phyloP scores from a whole-genome alignment of 1,284 basidiomycete species.

The Inonotus hispidus region DNA sequence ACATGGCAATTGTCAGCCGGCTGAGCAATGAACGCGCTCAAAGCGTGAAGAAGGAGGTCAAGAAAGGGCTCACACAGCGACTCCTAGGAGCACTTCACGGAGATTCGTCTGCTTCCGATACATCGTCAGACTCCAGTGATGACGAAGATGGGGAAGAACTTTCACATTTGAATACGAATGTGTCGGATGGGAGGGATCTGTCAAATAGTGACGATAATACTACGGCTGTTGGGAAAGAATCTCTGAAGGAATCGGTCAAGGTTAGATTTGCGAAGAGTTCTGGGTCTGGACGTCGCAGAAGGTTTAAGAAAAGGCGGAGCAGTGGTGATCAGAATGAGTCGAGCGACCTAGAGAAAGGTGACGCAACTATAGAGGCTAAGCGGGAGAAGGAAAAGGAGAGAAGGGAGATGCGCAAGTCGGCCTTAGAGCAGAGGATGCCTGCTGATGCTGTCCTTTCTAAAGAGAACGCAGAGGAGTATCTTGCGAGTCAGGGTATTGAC shows the following conservation, averaged over 20 bases:
- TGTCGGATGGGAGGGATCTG: not conserved
- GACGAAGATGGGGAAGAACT: constrained; percentile 33
- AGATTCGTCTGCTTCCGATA: constrained; percentile 36
- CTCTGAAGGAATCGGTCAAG: constrained; percentile 2
- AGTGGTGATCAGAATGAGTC: not conserved
- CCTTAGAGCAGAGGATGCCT: constrained; percentile 73
- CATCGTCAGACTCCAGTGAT: constrained; percentile 50
- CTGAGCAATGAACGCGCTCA: constrained; percentile 43
- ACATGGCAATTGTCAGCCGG: constrained; percentile 86
- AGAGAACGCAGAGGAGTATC: constrained; percentile 65
- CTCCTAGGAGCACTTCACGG: constrained; percentile 16
- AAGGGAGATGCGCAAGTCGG: constrained; percentile 34
- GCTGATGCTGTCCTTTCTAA: constrained; percentile 75
- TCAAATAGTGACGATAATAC: not conserved
- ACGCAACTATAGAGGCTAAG: constrained; percentile 23
- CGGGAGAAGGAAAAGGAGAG: constrained; percentile 24
- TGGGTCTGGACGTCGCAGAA: not conserved
- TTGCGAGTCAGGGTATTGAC: constrained; percentile 64
- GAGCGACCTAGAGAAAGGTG: constrained; percentile 16
- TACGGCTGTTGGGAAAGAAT: not conserved
- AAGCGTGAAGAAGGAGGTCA: constrained; percentile 64
- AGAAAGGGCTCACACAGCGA: constrained; percentile 66
- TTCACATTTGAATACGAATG: constrained; percentile 24
- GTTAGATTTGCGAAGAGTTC: not conserved
- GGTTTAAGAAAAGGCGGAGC: constrained; percentile 1